Evolutionary conservation across 2,329 filamentous ascomycete genomes (phyloP).

Genomic region (Claviceps quebecensis): DNA sequence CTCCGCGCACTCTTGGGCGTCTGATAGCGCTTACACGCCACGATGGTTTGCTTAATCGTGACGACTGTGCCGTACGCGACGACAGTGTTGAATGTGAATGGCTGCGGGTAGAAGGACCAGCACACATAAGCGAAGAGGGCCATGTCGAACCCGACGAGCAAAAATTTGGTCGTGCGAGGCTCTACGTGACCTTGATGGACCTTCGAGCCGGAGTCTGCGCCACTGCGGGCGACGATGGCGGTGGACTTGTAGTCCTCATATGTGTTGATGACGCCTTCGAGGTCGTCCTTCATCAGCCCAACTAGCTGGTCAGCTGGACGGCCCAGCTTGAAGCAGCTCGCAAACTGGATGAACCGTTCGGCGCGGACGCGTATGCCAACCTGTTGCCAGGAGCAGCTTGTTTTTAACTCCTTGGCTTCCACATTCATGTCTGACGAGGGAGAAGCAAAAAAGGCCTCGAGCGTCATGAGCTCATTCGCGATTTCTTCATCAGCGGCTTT

Average conservation of each 20-base stretch:
- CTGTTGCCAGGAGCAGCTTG: constrained; percentile 2
- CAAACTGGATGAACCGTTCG: constrained; percentile 10
- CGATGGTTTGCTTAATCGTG: constrained; percentile 9
- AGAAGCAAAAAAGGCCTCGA: constrained; percentile 1
- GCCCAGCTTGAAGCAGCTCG: constrained; percentile 7
- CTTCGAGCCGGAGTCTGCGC: neutral
- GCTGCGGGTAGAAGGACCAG: constrained; percentile 11
- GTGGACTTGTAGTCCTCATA: constrained; percentile 9
- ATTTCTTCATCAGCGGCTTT: constrained; percentile 5
- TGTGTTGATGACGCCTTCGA: constrained; percentile 9
- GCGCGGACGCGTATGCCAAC: constrained; percentile 8
- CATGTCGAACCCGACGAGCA: constrained; percentile 9
- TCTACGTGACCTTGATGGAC: constrained; percentile 8
- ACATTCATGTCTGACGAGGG: neutral
- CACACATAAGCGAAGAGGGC: constrained; percentile 11
- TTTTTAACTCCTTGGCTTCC: neutral
- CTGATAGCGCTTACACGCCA: constrained; percentile 11
- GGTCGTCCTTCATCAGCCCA: constrained; percentile 9
- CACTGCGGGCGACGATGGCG: neutral
- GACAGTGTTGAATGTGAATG: constrained; percentile 11
- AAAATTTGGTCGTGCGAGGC: constrained; percentile 9
- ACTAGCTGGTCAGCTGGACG: constrained; percentile 10
- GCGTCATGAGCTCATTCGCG: constrained; percentile 5
- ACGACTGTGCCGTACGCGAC: constrained; percentile 11
- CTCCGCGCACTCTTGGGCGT: constrained; percentile 9